These are phyloP conservation scores for Suhomyces bolitotheri DNA, from an alignment of 1,139 yeast species.

Conservation along the genomic window DNA sequence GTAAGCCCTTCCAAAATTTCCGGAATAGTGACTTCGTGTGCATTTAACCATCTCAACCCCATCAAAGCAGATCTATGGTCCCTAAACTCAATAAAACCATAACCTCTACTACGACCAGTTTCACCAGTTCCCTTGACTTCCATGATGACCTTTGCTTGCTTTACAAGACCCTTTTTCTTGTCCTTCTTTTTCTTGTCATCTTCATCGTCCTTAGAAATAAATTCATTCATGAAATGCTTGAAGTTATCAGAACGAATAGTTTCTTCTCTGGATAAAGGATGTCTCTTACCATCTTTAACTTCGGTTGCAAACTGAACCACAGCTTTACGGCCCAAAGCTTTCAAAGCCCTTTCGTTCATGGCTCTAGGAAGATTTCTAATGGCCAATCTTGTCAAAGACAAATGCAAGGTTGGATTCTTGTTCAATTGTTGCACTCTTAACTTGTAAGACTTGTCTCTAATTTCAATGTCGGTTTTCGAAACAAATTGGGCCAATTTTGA, in stretches of 20 bases:
- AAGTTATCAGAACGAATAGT: conserved; percentile 71
- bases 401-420: conserved; percentile 86
- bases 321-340: conserved; percentile 91
- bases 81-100: conserved; percentile 87
- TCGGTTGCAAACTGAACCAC: conserved; percentile 95
- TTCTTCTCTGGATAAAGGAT: conserved; percentile 89
- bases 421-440: conserved; percentile 87
- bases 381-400: conserved; percentile 91
- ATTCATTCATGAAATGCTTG: conserved; percentile 46
- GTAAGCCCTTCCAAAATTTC: conserved; percentile 73
- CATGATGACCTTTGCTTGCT: conserved; percentile 88
- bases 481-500: conserved; percentile 76
- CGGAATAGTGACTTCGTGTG: conserved; percentile 73
- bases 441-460: conserved; percentile 85
- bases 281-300: conserved; percentile 72
- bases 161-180: conserved; percentile 83
- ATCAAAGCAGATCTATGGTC: conserved; percentile 92
- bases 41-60: conserved; percentile 97
- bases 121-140: conserved; percentile 90
- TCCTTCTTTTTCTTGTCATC: conserved; percentile 58
- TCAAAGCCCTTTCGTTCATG: conserved; percentile 82
- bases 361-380: conserved; percentile 91
- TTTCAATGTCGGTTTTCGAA: conserved; percentile 72
- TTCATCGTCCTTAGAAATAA: conserved; percentile 30
- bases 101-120: conserved; percentile 91